Percentiles rank a stretch among this genome's conserved stretches.
These are phyloP conservation scores for Penicillium sp. DNA, from an alignment of 2,329 filamentous ascomycete species.

Conservation along the genomic window DNA sequence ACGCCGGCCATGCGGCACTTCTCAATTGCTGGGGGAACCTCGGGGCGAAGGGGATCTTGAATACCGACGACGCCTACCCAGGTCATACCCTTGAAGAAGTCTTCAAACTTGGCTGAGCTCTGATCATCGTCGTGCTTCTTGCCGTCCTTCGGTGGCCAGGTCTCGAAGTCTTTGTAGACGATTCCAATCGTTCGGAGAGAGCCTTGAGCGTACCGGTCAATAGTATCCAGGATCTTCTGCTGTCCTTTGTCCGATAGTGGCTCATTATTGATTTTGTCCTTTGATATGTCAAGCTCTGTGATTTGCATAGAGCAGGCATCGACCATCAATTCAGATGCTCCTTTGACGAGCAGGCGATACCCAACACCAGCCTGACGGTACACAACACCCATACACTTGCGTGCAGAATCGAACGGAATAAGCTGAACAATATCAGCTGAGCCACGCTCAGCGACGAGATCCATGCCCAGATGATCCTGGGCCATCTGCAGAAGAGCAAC, in stretches of 20 bases:
- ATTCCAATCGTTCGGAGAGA: slow-evolving; percentile 78
- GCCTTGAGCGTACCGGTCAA: slow-evolving; percentile 53
- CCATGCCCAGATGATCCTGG: slow-evolving; percentile 70
- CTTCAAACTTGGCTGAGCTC: slow-evolving; percentile 68
- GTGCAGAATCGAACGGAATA: slow-evolving; percentile 75
- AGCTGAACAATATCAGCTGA: slow-evolving; percentile 68
- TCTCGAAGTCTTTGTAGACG: slow-evolving; percentile 73
- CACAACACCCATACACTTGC: slow-evolving; percentile 68
- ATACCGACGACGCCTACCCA: slow-evolving; percentile 77
- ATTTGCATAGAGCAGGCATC: slow-evolving; percentile 42
- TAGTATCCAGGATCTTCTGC: slow-evolving; percentile 40
- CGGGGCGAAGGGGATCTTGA: slow-evolving; percentile 73
- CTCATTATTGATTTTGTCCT: slow-evolving; percentile 32
- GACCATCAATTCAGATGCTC: slow-evolving; percentile 56
- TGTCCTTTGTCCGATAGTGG: slow-evolving; percentile 36
- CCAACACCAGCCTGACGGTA: slow-evolving; percentile 46
- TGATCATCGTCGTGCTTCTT: slow-evolving; percentile 65
- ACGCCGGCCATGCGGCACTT: slow-evolving; percentile 73
- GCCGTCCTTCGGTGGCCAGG: slow-evolving; percentile 68
- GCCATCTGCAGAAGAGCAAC: slow-evolving; percentile 75
- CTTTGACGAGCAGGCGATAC: slow-evolving; percentile 57
- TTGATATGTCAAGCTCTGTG: slow-evolving; percentile 38
- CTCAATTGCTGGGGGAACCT: slow-evolving; percentile 70
- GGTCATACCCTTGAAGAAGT: slow-evolving; percentile 73
- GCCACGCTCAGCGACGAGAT: slow-evolving; percentile 67